Evolutionary conservation across 805 yeast genomes (phyloP).

Genomic region (Candida pseudofarinosa): DNA sequence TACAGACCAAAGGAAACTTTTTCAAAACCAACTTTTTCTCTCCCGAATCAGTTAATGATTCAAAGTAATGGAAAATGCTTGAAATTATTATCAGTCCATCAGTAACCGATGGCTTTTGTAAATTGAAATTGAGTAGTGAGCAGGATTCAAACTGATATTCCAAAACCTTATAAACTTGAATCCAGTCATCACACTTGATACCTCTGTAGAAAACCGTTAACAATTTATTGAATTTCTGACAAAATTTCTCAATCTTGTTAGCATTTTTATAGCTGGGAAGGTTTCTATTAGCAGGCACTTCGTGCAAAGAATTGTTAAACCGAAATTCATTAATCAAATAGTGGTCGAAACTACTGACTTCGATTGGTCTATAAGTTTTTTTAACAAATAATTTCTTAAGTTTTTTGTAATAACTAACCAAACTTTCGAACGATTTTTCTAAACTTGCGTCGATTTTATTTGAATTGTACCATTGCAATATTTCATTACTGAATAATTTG

Average conservation of each 20-base stretch:
- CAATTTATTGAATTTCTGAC: slow-evolving; percentile 60
- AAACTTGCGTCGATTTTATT: slow-evolving; percentile 33
- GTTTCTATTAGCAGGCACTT: slow-evolving; percentile 45
- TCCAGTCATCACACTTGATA: slow-evolving; percentile 71
- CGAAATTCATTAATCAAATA: slow-evolving; percentile 38
- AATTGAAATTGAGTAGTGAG: slow-evolving; percentile 54
- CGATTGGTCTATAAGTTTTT: slow-evolving; percentile 62
- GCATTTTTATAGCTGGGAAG: slow-evolving; percentile 43
- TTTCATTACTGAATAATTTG: slow-evolving; percentile 64
- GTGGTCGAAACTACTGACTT: slow-evolving; percentile 35
- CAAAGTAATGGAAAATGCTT: slow-evolving; percentile 69
- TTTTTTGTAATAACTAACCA: slow-evolving; percentile 52
- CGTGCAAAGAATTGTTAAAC: slow-evolving; percentile 37
- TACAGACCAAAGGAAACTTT: slow-evolving; percentile 66
- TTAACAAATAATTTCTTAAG: slow-evolving; percentile 68
- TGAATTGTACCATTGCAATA: slow-evolving; percentile 45
- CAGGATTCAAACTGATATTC: slow-evolving; percentile 64
- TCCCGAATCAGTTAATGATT: slow-evolving; percentile 49
- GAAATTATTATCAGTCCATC: slow-evolving; percentile 60
- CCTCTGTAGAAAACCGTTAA: slow-evolving; percentile 54
- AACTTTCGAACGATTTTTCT: slow-evolving; percentile 34
- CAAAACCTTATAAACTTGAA: slow-evolving; percentile 64
- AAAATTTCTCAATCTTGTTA: slow-evolving; percentile 54
- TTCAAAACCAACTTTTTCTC: slow-evolving; percentile 32
- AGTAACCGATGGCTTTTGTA: slow-evolving; percentile 32